phyloP scores from a whole-genome alignment of 495 filamentous ascomycete species.

The Zalerion maritima region DNA sequence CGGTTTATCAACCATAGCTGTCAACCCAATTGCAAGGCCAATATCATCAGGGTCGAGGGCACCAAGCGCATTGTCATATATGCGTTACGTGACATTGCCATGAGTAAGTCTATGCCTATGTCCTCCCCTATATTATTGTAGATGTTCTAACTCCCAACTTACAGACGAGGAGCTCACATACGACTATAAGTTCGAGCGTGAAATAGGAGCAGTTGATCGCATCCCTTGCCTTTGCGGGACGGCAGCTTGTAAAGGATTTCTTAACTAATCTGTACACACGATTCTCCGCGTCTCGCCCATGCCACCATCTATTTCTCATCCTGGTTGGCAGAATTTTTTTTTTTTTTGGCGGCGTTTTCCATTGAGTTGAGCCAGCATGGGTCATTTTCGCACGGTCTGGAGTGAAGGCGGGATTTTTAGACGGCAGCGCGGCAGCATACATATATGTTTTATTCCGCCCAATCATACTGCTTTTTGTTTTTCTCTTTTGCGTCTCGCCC shows the following conservation, averaged over 20 bases:
- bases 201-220: constrained; percentile 84
- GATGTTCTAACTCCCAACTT: background rate
- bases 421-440: too few species aligned
- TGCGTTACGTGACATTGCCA: constrained; percentile 81
- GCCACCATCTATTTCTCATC: background rate
- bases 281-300: too few species aligned
- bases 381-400: too few species aligned
- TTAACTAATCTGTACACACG: constrained; percentile 57
- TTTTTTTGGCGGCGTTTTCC: constrained; percentile 1
- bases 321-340: constrained; percentile 2
- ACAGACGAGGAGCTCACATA: constrained; percentile 97
- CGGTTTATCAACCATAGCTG: constrained; percentile 99
- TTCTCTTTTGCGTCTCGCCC: constrained; percentile 5
- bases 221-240: constrained; percentile 96
- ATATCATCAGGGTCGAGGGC: constrained; percentile 99
- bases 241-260: constrained; percentile 91
- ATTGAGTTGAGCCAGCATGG: background rate
- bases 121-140: background rate
- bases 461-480: constrained; percentile 4
- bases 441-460: too few species aligned
- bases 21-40: constrained; percentile 95
- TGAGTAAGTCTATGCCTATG: constrained; percentile 51
- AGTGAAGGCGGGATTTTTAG: too few species aligned
- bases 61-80: constrained; percentile 99
- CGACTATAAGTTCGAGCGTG: constrained; percentile 99